Evolutionary conservation across 2,329 filamentous ascomycete species (phyloP).

Genomic region (Colletotrichum higginsianum): DNA sequence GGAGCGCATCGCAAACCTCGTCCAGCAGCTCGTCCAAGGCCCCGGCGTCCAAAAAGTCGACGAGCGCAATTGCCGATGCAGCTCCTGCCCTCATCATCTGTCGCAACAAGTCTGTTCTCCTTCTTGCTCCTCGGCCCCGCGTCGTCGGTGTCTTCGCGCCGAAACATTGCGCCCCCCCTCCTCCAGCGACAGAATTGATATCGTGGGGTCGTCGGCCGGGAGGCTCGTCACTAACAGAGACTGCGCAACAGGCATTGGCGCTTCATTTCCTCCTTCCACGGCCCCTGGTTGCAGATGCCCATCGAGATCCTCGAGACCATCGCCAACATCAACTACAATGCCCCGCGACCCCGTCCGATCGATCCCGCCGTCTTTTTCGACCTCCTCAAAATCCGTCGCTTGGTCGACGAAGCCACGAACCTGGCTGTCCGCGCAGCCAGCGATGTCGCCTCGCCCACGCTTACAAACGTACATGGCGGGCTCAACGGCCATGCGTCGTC

Average conservation of each 20-base stretch:
- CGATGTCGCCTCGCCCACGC: conserved; percentile 76
- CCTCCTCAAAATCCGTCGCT: conserved; percentile 83
- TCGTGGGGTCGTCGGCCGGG: not conserved
- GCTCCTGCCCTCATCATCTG: conserved; percentile 71
- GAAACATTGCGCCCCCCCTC: no score
- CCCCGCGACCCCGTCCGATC: conserved; percentile 81
- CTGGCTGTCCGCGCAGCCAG: conserved; percentile 84
- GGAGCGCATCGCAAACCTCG: conserved; percentile 31
- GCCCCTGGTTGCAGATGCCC: conserved; percentile 86
- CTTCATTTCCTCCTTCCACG: conserved; percentile 87
- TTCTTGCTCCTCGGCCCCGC: conserved; percentile 15
- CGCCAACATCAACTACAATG: conserved; percentile 84
- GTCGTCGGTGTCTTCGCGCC: no score
- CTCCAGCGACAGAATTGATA: no score
- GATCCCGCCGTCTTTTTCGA: conserved; percentile 88
- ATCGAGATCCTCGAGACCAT: conserved; percentile 84
- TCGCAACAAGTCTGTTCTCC: conserved; percentile 75
- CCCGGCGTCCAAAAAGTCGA: conserved; percentile 44
- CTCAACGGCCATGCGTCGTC: conserved; percentile 52
- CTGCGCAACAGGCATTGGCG: conserved; percentile 78
- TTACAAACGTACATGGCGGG: conserved; percentile 68
- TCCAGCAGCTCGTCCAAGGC: conserved; percentile 21
- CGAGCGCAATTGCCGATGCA: conserved; percentile 53
- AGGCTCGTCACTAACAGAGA: conserved; percentile 40
- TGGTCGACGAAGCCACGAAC: conserved; percentile 85